Evolutionary conservation across 2,329 filamentous ascomycete genomes (phyloP), one percentile per base, ranked within the genome.

Genomic region (Phialocephala sp.): DNA sequence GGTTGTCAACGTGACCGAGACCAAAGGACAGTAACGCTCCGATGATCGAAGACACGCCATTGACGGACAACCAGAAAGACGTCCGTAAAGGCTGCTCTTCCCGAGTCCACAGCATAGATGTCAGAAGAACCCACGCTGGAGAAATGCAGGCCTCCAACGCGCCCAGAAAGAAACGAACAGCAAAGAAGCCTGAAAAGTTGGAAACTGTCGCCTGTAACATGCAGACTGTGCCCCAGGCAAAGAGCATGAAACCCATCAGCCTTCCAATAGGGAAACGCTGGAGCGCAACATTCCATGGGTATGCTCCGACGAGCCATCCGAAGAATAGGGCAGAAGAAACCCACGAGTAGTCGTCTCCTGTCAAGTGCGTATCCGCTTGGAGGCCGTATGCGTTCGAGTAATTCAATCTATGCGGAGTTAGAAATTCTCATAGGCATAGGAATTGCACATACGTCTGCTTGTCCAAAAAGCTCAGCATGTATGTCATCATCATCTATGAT

Each of bases 1-100:
- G 84, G 1, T 80, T 79, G 0, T 74, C 76, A 57, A 90, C 85
- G 74, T 89, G 87, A 0, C 86, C 87, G 70, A 90, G 88, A 2
- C 82, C 88, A 72, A 89, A 90, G 76, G 89, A 89, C 47, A 90
- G 77, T 0, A 81, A 83, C 8, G 86, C 83, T 5, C 88, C 87
- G 50, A 89, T 79, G 60, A 90, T 83, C 36, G 85, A 88, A 68
- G 82, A 86, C 67, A 69, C 47, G 20, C 80, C 81, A 0, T 79
- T 82, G 5, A 76, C 77, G 6, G 83, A 86, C 73, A 89, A 88
- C 87, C 87, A 90, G 82, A 85, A 87, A 66, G 82, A 85, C 75
- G 89, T 87, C 1, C 88, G 81, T 56, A 89, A 76, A 0, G 85
- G 80, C 76, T 91, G 88, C 75, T 90, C 88, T 6, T 79, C 68